phyloP scores from a whole-genome alignment of 202 grass and related monocot genomes.

The Setaria viridis region DNA sequence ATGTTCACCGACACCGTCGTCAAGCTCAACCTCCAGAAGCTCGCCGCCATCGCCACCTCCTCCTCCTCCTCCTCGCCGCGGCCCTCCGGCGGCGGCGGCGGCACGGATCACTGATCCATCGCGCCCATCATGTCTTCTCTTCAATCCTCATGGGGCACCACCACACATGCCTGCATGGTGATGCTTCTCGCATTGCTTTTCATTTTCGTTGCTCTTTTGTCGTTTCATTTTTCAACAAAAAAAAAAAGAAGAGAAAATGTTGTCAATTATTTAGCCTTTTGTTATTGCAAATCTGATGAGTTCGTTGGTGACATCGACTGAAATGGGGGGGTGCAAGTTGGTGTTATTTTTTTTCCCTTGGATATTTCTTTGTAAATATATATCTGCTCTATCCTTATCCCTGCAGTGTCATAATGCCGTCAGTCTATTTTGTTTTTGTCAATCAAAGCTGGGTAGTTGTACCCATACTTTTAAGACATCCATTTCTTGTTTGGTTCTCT shows the following conservation, averaged over 20 bases:
- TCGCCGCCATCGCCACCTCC: conserved; percentile 60
- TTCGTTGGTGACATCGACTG: conserved; percentile 35
- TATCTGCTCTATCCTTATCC: conserved; percentile 50
- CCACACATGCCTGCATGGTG: conserved; percentile 11
- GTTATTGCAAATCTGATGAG: conserved; percentile 34
- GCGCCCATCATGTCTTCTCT: background rate
- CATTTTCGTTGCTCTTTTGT: background rate
- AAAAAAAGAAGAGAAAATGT: background rate
- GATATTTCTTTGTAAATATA: conserved; percentile 7
- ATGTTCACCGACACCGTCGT: conserved; percentile 95
- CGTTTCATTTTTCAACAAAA: background rate
- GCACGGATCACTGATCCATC: background rate
- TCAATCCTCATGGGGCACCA: background rate
- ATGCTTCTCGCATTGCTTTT: conserved; percentile 8
- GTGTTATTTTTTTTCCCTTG: background rate
- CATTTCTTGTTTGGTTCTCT: conserved; percentile 28
- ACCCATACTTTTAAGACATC: conserved; percentile 35
- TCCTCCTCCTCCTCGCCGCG: background rate
- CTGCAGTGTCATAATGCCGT: conserved; percentile 46
- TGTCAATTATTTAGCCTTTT: background rate
- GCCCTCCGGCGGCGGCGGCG: background rate
- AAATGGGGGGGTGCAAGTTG: conserved; percentile 43
- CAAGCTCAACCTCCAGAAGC: conserved; percentile 97
- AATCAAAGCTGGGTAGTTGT: conserved; percentile 41
- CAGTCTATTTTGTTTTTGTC: conserved; percentile 41